Conservation (phyloP, 2,329 filamentous ascomycete genomes). For the Aspergillus sp. region DNA sequence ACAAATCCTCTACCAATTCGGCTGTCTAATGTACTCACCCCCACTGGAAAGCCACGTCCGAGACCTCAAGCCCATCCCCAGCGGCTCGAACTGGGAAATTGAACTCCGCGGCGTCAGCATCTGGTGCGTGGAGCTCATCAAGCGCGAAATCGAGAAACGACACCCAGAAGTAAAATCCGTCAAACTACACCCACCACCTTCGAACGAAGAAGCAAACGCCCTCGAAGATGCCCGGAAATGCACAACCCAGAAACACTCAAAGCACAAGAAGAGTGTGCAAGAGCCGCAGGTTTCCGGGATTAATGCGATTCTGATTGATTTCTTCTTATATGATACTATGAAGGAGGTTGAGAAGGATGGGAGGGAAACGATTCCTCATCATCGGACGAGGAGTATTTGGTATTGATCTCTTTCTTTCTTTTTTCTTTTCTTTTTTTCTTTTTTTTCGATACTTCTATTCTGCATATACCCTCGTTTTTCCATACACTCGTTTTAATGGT, state of each 20-base stretch:
- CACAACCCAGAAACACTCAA: slow-evolving; percentile 12
- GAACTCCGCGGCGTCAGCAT: slow-evolving; percentile 90
- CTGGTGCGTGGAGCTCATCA: slow-evolving; percentile 88
- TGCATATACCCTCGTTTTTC: slow-evolving; percentile 1
- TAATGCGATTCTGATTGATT: slow-evolving; percentile 93
- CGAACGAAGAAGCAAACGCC: slow-evolving; percentile 5
- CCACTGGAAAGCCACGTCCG: slow-evolving; percentile 65
- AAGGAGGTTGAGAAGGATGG: slow-evolving; percentile 69
- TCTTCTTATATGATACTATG: slow-evolving; percentile 91
- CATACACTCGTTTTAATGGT: neutral
- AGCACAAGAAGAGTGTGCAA: slow-evolving; percentile 8
- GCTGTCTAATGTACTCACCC: slow-evolving; percentile 78
- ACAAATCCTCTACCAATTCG: slow-evolving; percentile 78
- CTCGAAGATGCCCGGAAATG: slow-evolving; percentile 8
- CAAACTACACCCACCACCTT: slow-evolving; percentile 1
- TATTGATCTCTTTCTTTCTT: slow-evolving; percentile 50
- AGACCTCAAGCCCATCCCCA: slow-evolving; percentile 57
- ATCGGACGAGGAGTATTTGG: slow-evolving; percentile 90
- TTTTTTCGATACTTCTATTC: neutral
- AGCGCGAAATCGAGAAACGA: slow-evolving; percentile 65
- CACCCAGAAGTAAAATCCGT: slow-evolving; percentile 58
- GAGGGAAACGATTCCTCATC: slow-evolving; percentile 61
- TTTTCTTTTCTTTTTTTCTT: neutral
- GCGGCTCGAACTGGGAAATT: slow-evolving; percentile 72
- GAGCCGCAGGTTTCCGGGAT: slow-evolving; percentile 31